These are phyloP conservation scores for Dendrobium huoshanense DNA, from an alignment of 106 monocot genomes.

Conservation along the genomic window DNA sequence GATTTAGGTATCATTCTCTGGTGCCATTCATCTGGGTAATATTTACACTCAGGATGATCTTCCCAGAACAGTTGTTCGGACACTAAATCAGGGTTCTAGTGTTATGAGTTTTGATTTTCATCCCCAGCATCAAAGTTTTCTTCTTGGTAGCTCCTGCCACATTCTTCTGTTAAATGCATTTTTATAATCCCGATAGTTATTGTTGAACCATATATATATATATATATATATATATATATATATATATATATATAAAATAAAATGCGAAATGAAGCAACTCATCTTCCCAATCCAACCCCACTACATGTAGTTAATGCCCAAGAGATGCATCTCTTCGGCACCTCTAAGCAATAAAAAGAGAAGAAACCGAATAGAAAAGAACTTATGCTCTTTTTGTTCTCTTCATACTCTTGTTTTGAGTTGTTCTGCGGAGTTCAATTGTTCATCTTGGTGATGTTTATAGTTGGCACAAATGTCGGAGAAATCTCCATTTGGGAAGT, in stretches of 20 bases:
- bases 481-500: conserved; percentile 96
- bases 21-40: conserved; percentile 51
- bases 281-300: no score
- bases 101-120: conserved; percentile 99
- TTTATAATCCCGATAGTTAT: neutral
- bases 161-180: neutral
- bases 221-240: no score
- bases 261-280: no score
- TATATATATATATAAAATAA: no score
- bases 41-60: conserved; percentile 88
- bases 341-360: no score
- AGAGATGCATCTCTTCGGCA: no score
- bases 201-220: no score
- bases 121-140: conserved; percentile 83
- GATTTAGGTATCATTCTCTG: conserved; percentile 76
- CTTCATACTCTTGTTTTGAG: no score
- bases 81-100: conserved; percentile 84
- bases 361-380: no score
- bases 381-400: no score
- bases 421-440: no score
- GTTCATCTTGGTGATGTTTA: neutral
- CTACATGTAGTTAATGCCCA: no score
- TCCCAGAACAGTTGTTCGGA: conserved; percentile 74
- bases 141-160: conserved; percentile 51
- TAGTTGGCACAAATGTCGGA: conserved; percentile 98